Evolutionary conservation across 768 basidiomycete genomes (phyloP), one percentile per base, ranked within the genome.

Genomic region (Trametes gibbosa): DNA sequence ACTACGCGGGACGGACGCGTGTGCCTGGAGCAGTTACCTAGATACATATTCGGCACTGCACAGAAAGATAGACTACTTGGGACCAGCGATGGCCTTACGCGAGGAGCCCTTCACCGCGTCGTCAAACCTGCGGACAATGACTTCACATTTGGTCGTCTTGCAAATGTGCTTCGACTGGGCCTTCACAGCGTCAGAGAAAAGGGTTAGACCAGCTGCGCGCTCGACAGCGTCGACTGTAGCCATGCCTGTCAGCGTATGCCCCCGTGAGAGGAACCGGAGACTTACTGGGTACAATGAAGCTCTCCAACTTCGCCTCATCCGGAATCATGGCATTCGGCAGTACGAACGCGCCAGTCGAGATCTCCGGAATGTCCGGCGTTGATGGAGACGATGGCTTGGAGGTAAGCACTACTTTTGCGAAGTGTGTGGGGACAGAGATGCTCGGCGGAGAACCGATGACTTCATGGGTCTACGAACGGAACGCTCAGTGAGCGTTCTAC

Each of bases 351-450:
- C 95, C 97, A 2, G 90, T 84, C 0, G 91, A 84, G 43, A 96
- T 77, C 65, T 98, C 94, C 5, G 80, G 77, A 14, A 86, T 70
- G 53, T 89, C 77, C 6, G 85, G 91, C 0, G 81, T 87, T 35
- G 81, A 81, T 10, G 90, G 88, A 1, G 90, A 92, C 24, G 83
- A 78, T 0, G 92, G 89, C 63, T 82, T 83, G 0, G 91, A 81
- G 1, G 90, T 81, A 51, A 98, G 78, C 23, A 98, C 86, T 32
- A 98, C 95, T 73, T 98, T 98, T 32, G 96, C 95, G 71, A 98
- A 98, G 71, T 99, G 97, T 5, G 97, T 98, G 1, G 97, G 97
- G 17, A 99, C 97, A 49, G 91, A 79, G 58, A 98, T 78, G 67
- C 90, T 92, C 12, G 95, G 93, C 12, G 94, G 92, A 17, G 81